Percentiles rank a stretch among this genome's conserved stretches.
Evolutionary conservation across 805 yeast species (phyloP).

Genomic region (Sugiyamaella valdiviana): DNA sequence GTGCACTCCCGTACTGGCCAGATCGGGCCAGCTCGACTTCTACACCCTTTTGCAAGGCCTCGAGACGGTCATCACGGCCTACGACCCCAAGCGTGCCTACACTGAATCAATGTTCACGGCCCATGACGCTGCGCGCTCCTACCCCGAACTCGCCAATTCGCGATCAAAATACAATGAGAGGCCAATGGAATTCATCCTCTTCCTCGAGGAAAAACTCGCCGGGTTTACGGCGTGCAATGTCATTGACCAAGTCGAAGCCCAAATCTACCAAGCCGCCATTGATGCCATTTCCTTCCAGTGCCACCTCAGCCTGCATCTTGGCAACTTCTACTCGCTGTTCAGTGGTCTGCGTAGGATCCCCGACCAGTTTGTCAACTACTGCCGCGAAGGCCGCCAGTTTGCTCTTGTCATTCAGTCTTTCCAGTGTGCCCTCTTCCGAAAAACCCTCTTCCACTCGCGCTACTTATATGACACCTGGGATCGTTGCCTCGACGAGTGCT

Average conservation of each 20-base stretch:
- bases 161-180: too few species aligned
- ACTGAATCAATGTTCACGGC: not conserved
- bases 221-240: not conserved
- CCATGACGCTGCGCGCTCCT: not conserved
- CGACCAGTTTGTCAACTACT: not conserved
- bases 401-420: not conserved
- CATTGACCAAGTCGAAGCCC: not conserved
- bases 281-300: not conserved
- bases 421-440: not conserved
- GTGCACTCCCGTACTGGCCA: not conserved
- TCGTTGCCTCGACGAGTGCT: not conserved
- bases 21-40: conserved; percentile 2
- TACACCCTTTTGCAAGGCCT: not conserved
- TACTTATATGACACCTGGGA: conserved; percentile 1
- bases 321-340: too few species aligned
- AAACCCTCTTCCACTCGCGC: not conserved
- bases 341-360: too few species aligned
- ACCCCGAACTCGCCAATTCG: not conserved
- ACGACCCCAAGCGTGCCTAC: not conserved
- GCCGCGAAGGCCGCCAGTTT: not conserved
- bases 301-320: not conserved
- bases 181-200: not conserved
- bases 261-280: too few species aligned
- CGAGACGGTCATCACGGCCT: not conserved
- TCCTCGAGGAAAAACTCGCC: not conserved